These are phyloP conservation scores for Inga laurina DNA, from an alignment of 306 rosid species.

Conservation along the genomic window DNA sequence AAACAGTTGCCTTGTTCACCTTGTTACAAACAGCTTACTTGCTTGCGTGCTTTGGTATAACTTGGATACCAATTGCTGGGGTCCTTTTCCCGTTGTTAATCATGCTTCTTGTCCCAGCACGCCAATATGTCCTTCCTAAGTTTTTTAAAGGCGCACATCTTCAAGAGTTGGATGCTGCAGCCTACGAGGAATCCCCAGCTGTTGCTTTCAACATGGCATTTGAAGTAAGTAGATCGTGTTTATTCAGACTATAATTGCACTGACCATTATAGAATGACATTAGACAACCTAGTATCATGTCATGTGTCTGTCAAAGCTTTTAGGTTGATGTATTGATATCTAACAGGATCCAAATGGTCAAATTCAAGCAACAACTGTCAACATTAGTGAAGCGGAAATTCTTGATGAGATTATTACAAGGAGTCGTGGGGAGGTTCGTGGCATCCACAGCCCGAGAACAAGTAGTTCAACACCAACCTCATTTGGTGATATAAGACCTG, in stretches of 20 bases:
- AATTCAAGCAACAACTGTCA: conserved; percentile 15
- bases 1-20: conserved; percentile 59
- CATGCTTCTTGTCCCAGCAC: conserved; percentile 82
- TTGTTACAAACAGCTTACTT: conserved; percentile 63
- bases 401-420: conserved; percentile 69
- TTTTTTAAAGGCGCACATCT: conserved; percentile 67
- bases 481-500: conserved; percentile 19
- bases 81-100: conserved; percentile 75
- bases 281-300: conserved; percentile 2
- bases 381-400: conserved; percentile 52
- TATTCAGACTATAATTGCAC: neutral
- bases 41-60: conserved; percentile 66
- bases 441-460: conserved; percentile 49
- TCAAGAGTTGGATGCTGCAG: conserved; percentile 77
- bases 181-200: conserved; percentile 66
- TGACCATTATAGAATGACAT: neutral
- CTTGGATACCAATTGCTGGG: conserved; percentile 81
- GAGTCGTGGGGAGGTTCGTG: conserved; percentile 70
- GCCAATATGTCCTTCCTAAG: conserved; percentile 69
- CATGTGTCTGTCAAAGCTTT: neutral
- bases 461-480: conserved; percentile 13
- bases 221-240: conserved; percentile 43
- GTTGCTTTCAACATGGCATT: conserved; percentile 58
- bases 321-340: neutral
- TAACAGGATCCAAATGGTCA: conserved; percentile 39